Evolutionary conservation across 1,139 yeast genomes (phyloP), one percentile per base, ranked within the genome.

Genomic region (Pichia sp.): DNA sequence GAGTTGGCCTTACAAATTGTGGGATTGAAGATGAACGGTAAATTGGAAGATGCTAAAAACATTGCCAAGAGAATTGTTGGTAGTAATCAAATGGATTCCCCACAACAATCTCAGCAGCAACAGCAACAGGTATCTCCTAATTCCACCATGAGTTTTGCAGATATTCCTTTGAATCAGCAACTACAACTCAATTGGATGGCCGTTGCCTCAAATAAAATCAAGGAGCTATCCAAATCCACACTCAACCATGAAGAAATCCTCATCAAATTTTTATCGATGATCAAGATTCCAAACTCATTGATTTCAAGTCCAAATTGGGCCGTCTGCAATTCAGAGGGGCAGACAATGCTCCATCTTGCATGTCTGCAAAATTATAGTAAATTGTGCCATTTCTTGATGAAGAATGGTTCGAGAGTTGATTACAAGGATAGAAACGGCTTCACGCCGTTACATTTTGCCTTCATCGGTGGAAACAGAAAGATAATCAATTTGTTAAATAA

Each of bases 1-100:
- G 97, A 92, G 70, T 75, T 92, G 61, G 97, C 98, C 0, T 75
- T 92, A 62, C 97, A 92, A 67, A 92, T 92, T 62, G 96, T 92
- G 36, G 98, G 97, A 2, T 76, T 90, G 71, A 91, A 91, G 72
- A 89, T 91, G 96, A 90, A 90, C 67, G 97, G 97, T 58, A 87
- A 85, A 65, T 75, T 91, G 56, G 97, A 92, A 66, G 97, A 91
- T 72, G 97, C 97, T 0, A 82, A 87, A 63, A 89, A 88, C 67
- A 87, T 90, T 65, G 97, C 97, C 1, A 85, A 84, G 71, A 76
- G 95, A 64, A 89, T 90, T 61, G 92, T 89, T 51, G 90, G 89
- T 8, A 81, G 82, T 61, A 82, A 75, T 57, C 61, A 64, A 52
- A 40, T 46, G 36, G 50, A 61, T 55, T 50, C 58, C 50, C n/a